Percentiles rank a stretch among this genome's conserved stretches.
Conservation (phyloP, 306 rosid genomes). For the Acacia confusa region DNA sequence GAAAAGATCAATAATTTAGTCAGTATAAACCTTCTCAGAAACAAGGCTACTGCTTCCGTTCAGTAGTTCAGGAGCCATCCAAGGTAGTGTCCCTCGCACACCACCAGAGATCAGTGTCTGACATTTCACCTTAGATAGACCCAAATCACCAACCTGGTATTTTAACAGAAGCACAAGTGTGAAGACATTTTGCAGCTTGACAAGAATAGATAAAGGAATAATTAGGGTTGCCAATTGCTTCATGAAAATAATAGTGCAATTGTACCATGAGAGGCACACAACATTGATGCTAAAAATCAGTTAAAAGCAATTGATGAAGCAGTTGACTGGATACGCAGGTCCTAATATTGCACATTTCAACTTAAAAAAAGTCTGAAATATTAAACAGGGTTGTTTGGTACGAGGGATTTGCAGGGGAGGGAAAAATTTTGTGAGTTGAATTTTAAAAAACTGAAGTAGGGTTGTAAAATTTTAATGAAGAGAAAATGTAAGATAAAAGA, state of each 20-base stretch:
- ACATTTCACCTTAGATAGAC: slow-evolving; percentile 91
- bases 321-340: not conserved
- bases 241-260: slow-evolving; percentile 4
- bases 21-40: slow-evolving; percentile 74
- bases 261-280: slow-evolving; percentile 14
- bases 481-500: too few species aligned
- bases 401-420: too few species aligned
- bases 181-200: slow-evolving; percentile 6
- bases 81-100: slow-evolving; percentile 91
- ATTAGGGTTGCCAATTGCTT: slow-evolving; percentile 2
- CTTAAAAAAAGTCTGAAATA: slow-evolving; percentile 15
- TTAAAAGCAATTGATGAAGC: not conserved
- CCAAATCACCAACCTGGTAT: slow-evolving; percentile 86
- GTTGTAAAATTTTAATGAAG: too few species aligned
- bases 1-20: not conserved
- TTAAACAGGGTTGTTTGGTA: not conserved
- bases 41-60: slow-evolving; percentile 93
- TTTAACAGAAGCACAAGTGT: slow-evolving; percentile 22
- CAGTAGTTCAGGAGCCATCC: slow-evolving; percentile 97
- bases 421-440: too few species aligned
- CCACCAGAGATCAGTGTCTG: slow-evolving; percentile 87
- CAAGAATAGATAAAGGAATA: slow-evolving; percentile 13
- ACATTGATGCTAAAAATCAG: slow-evolving; percentile 19
- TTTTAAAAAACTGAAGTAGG: too few species aligned
- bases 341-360: slow-evolving; percentile 5